Evolutionary conservation across 345 rosid genomes (phyloP).

Genomic region (Bretschneidera sinensis): DNA sequence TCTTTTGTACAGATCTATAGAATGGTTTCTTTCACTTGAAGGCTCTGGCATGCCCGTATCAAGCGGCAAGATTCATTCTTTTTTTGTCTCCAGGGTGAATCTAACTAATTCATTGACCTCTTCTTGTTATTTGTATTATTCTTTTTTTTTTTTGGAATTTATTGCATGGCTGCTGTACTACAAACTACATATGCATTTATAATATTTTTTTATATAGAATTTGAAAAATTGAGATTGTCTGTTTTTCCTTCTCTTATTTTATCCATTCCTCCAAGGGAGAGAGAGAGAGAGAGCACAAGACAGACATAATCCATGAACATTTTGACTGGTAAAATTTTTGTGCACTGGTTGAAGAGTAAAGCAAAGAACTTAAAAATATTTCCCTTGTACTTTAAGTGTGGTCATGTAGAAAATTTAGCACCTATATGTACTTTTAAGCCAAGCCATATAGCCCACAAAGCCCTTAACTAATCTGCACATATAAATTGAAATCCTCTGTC

Average conservation of each 20-base stretch:
- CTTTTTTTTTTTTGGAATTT: neutral
- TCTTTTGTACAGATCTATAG: constrained; percentile 15
- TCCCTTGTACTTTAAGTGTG: constrained; percentile 87
- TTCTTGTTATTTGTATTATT: neutral
- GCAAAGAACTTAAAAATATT: constrained; percentile 52
- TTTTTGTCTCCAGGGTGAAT: constrained; percentile 28
- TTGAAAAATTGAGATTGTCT: constrained; percentile 1
- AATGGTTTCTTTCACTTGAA: constrained; percentile 41
- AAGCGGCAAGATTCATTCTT: constrained; percentile 24
- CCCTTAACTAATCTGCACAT: constrained; percentile 48
- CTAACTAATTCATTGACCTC: constrained; percentile 33
- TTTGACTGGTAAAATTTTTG: constrained; percentile 34
- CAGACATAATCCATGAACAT: constrained; percentile 29
- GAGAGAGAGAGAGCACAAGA: constrained; percentile 8
- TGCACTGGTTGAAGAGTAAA: constrained; percentile 72
- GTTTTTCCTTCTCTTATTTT: constrained; percentile 4
- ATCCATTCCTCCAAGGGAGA: constrained; percentile 15
- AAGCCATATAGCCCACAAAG: constrained; percentile 54
- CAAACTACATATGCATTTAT: constrained; percentile 10
- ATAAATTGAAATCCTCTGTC: constrained; percentile 41
- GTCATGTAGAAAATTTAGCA: constrained; percentile 53
- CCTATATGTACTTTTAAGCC: constrained; percentile 89
- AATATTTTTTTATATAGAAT: constrained; percentile 10
- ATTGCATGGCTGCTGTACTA: constrained; percentile 4
- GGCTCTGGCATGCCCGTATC: constrained; percentile 22